These are phyloP conservation scores for Ascochyta rabiei DNA, from an alignment of 2,329 filamentous ascomycete genomes.

Conservation along the genomic window DNA sequence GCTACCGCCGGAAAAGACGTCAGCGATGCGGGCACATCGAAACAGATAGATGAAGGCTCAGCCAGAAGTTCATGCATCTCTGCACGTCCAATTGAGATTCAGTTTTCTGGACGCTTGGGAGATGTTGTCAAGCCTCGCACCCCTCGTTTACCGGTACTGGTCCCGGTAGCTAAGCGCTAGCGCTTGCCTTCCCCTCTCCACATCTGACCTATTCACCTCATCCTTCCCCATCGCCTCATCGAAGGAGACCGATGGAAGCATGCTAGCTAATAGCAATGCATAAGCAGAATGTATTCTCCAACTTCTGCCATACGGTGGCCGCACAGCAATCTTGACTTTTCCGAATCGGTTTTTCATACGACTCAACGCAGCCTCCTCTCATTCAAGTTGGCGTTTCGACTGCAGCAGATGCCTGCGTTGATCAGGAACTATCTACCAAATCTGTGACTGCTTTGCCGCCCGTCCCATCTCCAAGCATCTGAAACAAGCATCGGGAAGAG, in stretches of 20 bases:
- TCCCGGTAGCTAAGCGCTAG: background rate
- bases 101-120: background rate
- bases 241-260: background rate
- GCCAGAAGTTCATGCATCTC: conserved; percentile 7
- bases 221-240: background rate
- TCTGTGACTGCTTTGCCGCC: conserved; percentile 12
- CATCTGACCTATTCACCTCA: conserved; percentile 2
- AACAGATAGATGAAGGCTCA: conserved; percentile 12
- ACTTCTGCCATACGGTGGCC: background rate
- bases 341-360: background rate
- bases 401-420: conserved; percentile 24
- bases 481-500: conserved; percentile 21
- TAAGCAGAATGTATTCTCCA: background rate
- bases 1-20: conserved; percentile 1
- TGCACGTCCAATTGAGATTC: background rate
- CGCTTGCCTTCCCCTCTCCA: conserved; percentile 1
- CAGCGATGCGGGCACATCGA: conserved; percentile 4
- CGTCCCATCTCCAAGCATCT: conserved; percentile 8
- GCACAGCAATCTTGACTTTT: background rate
- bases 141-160: background rate
- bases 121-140: conserved; percentile 1
- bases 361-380: conserved; percentile 7
- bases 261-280: background rate
- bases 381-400: conserved; percentile 19
- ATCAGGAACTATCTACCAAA: conserved; percentile 18